Percentiles rank a stretch among this genome's conserved stretches.
Conservation (phyloP, 352 stramenopile species). For the Phytopythium boreale region DNA sequence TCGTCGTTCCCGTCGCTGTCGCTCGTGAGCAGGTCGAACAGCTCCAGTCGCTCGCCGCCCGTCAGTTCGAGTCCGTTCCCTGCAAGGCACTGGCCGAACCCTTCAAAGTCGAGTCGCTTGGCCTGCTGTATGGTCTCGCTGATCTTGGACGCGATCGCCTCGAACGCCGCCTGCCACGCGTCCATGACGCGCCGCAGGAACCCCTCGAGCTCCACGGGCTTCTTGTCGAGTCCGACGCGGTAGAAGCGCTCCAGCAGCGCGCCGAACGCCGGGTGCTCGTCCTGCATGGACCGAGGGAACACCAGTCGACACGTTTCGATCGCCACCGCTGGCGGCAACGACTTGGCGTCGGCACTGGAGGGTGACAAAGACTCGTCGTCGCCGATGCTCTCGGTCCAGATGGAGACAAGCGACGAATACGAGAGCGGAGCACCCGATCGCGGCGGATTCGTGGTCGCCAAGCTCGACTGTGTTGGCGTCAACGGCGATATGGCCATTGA, state of each 20-base stretch:
- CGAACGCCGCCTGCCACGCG: conserved; percentile 39
- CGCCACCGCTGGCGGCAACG: conserved; percentile 24
- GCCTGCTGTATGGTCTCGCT: conserved; percentile 17
- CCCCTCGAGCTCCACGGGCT: conserved; percentile 37
- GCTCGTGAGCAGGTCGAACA: conserved; percentile 46
- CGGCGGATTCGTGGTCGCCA: not conserved
- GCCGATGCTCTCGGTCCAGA: conserved; percentile 67
- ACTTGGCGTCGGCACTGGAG: conserved; percentile 9
- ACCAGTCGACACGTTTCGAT: conserved; percentile 37
- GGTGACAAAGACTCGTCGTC: conserved; percentile 36
- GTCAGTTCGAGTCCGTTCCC: conserved; percentile 47
- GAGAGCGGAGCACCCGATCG: conserved; percentile 13
- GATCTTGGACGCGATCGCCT: conserved; percentile 24
- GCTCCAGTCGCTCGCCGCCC: conserved; percentile 47
- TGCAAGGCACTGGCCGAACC: conserved; percentile 30
- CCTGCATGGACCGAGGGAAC: conserved; percentile 46
- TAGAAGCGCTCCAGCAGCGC: conserved; percentile 40
- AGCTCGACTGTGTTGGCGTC: not conserved
- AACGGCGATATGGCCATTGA: conserved; percentile 1
- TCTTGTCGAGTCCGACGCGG: conserved; percentile 32
- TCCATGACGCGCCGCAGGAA: conserved; percentile 41
- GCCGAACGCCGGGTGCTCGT: conserved; percentile 18
- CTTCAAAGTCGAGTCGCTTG: conserved; percentile 32
- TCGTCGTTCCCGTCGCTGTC: conserved; percentile 23
- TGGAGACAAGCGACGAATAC: conserved; percentile 38